A percentile compares a stretch with the other conserved stretches of the same genome.
These are phyloP conservation scores for Backusella morwellensis DNA, from an alignment of 192 early-diverging fungal species.

Conservation along the genomic window DNA sequence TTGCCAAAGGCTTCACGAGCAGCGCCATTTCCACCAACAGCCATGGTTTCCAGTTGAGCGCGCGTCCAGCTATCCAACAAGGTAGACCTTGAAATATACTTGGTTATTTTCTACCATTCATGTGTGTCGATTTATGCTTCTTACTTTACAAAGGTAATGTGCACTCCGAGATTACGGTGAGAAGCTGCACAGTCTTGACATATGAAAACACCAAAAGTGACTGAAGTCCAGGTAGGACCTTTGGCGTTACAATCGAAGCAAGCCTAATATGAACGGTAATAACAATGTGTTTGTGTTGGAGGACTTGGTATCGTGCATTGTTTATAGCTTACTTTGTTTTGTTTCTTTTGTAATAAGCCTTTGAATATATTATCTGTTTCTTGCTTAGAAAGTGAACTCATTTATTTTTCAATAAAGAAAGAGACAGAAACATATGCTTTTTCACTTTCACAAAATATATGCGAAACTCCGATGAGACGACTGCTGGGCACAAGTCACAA, in stretches of 20 bases:
- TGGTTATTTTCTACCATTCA: not conserved
- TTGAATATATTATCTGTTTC: conserved; percentile 51
- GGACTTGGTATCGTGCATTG: not conserved
- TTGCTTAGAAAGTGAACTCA: conserved; percentile 31
- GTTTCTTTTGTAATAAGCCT: conserved; percentile 43
- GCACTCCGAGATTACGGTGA: conserved; percentile 96
- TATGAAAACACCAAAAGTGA: conserved; percentile 92
- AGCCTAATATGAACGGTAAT: conserved; percentile 37
- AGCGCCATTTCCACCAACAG: conserved; percentile 85
- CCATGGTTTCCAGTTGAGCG: conserved; percentile 89
- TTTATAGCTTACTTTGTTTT: conserved; percentile 47
- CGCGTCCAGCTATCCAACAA: conserved; percentile 89
- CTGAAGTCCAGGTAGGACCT: conserved; percentile 93
- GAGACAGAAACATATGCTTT: not conserved
- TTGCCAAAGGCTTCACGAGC: conserved; percentile 59
- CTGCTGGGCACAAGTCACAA: too few relatives aligned
- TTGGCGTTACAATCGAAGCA: conserved; percentile 97
- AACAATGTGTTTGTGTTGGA: not conserved
- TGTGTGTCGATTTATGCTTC: not conserved
- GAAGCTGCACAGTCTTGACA: conserved; percentile 96
- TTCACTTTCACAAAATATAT: not conserved
- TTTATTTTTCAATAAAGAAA: not conserved
- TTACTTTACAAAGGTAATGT: conserved; percentile 95
- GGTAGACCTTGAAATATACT: conserved; percentile 61
- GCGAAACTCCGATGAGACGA: not conserved